These are phyloP conservation scores for Penicillium cinerascens DNA, from an alignment of 495 filamentous ascomycete genomes.

Conservation along the genomic window DNA sequence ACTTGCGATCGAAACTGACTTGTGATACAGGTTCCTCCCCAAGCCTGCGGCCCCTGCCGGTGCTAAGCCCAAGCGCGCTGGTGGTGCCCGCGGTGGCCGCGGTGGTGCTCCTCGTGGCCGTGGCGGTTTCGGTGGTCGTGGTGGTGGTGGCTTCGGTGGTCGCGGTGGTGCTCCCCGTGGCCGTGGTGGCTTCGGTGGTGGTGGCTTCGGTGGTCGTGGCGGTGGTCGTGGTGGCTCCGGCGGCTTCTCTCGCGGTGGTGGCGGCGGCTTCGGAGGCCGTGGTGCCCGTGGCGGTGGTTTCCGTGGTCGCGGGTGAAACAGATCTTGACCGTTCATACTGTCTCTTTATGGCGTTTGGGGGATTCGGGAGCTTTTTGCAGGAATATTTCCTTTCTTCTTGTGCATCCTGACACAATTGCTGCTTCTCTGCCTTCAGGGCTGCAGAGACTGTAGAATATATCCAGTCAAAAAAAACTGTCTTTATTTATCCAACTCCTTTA, in stretches of 20 bases:
- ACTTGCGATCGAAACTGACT: constrained; percentile 15
- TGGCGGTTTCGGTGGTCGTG: constrained; percentile 31
- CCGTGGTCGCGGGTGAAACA: constrained; percentile 36
- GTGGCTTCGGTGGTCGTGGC: constrained; percentile 22
- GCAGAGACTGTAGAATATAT: constrained; percentile 38
- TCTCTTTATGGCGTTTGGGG: constrained; percentile 51
- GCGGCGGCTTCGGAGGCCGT: constrained; percentile 34
- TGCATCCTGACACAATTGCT: constrained; percentile 39
- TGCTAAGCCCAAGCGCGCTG: constrained; percentile 56
- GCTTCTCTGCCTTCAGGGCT: constrained; percentile 20
- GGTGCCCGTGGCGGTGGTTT: constrained; percentile 42
- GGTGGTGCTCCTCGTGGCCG: constrained; percentile 43
- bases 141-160: constrained; percentile 42
- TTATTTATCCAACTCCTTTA: constrained; percentile 2
- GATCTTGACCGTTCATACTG: constrained; percentile 33
- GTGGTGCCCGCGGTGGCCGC: constrained; percentile 51
- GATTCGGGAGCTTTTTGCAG: constrained; percentile 47
- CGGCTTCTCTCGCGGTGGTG: constrained; percentile 26
- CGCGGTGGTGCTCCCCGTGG: constrained; percentile 43
- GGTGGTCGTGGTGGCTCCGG: constrained; percentile 15
- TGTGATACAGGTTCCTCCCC: constrained; percentile 68
- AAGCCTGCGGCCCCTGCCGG: constrained; percentile 82
- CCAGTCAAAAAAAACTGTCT: constrained; percentile 30
- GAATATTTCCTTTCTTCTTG: constrained; percentile 43
- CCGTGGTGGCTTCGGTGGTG: constrained; percentile 38